Percentiles rank a stretch among this genome's conserved stretches.
phyloP scores from a whole-genome alignment of 371 early-diverging fungal genomes.

The Circinella minor region DNA sequence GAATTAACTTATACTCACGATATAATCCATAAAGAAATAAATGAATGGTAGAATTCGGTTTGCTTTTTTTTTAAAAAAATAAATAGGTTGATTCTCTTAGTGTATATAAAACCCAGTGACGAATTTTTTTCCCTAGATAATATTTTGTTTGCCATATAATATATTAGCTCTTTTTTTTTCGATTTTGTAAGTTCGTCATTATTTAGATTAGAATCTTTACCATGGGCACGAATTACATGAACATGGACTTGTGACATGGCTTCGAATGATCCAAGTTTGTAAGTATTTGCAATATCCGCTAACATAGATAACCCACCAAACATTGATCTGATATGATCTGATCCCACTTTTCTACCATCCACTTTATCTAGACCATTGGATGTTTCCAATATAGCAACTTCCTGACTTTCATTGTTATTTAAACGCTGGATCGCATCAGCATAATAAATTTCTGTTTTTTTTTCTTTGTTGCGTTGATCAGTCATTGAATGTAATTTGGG shows the following conservation, averaged over 20 bases:
- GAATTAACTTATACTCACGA: not conserved
- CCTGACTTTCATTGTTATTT: not conserved
- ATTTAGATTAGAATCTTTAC: not conserved
- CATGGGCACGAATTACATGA: not conserved
- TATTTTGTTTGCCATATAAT: not conserved
- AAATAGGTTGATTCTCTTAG: not conserved
- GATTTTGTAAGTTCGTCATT: not conserved
- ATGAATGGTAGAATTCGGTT: not conserved
- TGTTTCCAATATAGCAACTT: not conserved
- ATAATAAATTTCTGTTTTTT: not conserved
- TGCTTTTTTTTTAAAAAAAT: not conserved
- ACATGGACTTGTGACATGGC: not conserved
- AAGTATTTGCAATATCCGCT: not conserved
- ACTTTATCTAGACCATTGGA: slow-evolving; percentile 1
- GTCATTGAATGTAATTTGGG: not conserved
- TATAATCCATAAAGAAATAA: slow-evolving; percentile 3
- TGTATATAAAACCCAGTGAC: not conserved
- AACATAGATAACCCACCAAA: not conserved
- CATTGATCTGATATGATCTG: not conserved
- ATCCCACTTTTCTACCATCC: not conserved
- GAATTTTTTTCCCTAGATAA: not conserved
- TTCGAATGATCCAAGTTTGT: slow-evolving; percentile 1
- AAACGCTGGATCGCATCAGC: not conserved
- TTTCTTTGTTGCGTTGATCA: not conserved
- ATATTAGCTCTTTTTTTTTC: not conserved